phyloP scores from a whole-genome alignment of 2,329 filamentous ascomycete species.

The Colletotrichum spinosum region DNA sequence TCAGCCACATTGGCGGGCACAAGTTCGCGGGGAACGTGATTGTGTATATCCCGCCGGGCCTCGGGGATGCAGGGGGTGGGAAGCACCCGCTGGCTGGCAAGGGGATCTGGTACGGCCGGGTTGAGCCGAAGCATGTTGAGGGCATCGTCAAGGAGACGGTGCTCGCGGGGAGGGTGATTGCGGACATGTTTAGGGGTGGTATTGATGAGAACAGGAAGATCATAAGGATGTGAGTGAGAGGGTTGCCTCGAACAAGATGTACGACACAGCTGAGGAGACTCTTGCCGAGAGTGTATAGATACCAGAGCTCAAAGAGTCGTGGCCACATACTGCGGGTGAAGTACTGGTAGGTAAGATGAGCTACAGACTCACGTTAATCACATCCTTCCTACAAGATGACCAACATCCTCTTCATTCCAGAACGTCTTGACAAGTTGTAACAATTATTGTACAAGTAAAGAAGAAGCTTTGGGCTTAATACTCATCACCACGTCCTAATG shows the following conservation, averaged over 20 bases:
- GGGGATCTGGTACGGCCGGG: constrained; percentile 85
- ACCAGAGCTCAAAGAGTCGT: too few relatives aligned
- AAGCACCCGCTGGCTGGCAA: constrained; percentile 73
- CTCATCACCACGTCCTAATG: not conserved
- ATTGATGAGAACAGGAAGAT: constrained; percentile 68
- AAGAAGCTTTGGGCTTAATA: too few relatives aligned
- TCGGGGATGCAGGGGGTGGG: constrained; percentile 53
- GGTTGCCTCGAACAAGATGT: too few relatives aligned
- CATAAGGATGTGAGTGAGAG: constrained; percentile 46
- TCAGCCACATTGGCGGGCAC: constrained; percentile 86
- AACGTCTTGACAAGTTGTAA: too few relatives aligned
- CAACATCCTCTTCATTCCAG: too few relatives aligned
- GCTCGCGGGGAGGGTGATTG: constrained; percentile 72
- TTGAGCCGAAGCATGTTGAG: constrained; percentile 80
- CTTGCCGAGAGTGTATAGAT: too few relatives aligned
- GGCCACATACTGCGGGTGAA: too few relatives aligned
- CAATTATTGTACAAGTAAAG: too few relatives aligned
- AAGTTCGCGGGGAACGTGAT: constrained; percentile 90
- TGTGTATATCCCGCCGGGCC: constrained; percentile 76
- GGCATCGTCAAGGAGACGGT: constrained; percentile 81
- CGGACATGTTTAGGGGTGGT: constrained; percentile 78
- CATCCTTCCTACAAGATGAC: too few relatives aligned
- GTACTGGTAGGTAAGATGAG: too few relatives aligned
- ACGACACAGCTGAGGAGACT: too few relatives aligned
- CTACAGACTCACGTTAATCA: too few relatives aligned